Conservation (phyloP, 2,329 filamentous ascomycete genomes). For the Amylocarpus encephaloides region DNA sequence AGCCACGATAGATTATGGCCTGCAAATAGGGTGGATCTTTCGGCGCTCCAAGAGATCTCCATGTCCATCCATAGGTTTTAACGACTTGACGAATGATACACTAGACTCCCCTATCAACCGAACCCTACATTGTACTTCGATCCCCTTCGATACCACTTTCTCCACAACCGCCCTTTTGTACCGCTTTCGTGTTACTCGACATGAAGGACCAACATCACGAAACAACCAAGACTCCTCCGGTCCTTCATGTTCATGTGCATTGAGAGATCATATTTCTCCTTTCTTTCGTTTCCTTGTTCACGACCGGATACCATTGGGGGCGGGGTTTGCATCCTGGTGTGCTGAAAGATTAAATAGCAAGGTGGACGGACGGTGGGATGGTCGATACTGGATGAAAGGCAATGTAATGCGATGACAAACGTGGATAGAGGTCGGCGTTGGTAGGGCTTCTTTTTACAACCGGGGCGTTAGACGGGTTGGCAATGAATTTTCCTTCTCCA, state of each 20-base stretch:
- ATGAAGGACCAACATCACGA: background rate
- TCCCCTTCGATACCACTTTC: background rate
- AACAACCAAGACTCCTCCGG: background rate
- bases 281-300: background rate
- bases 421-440: too few species aligned
- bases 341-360: too few species aligned
- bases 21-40: background rate
- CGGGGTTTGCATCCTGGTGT: background rate
- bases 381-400: too few species aligned
- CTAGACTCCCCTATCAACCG: background rate
- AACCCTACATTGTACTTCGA: background rate
- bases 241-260: background rate
- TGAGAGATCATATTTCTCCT: background rate
- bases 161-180: background rate
- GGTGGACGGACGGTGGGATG: too few species aligned
- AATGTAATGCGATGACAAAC: too few species aligned
- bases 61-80: background rate
- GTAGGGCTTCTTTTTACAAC: too few species aligned
- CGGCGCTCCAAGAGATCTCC: background rate
- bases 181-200: background rate
- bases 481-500: too few species aligned
- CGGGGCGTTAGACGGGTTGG: too few species aligned
- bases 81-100: background rate
- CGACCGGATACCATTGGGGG: background rate
- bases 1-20: background rate